Conservation (phyloP, 1,284 basidiomycete species). For the Leccinum solheimii region DNA sequence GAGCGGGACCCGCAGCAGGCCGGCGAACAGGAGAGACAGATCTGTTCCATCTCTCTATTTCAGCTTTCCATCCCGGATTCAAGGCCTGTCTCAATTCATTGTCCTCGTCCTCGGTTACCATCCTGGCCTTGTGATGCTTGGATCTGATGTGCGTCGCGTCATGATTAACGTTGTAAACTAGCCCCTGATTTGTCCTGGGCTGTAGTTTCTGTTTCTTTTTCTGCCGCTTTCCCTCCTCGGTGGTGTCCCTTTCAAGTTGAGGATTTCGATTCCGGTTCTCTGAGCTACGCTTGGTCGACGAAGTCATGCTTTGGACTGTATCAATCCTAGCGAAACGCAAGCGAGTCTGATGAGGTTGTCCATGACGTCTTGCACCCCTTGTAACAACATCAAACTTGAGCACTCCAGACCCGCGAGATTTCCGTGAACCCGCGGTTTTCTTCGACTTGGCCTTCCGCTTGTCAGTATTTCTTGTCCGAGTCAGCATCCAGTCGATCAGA, state of each 20-base stretch:
- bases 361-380: slow-evolving; percentile 35
- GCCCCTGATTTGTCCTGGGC: slow-evolving; percentile 10
- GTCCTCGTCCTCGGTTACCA: slow-evolving; percentile 42
- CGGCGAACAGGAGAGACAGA: slow-evolving; percentile 20
- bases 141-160: slow-evolving; percentile 31
- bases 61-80: slow-evolving; percentile 40
- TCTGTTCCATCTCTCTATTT: slow-evolving; percentile 36
- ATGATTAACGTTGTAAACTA: slow-evolving; percentile 28
- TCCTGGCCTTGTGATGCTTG: slow-evolving; percentile 20
- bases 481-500: slow-evolving; percentile 61
- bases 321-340: slow-evolving; percentile 33
- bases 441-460: slow-evolving; percentile 16
- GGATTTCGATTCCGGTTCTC: slow-evolving; percentile 5
- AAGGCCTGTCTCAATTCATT: slow-evolving; percentile 45
- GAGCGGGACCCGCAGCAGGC: slow-evolving; percentile 1
- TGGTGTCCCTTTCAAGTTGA: slow-evolving; percentile 2
- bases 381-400: slow-evolving; percentile 39
- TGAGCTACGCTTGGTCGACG: slow-evolving; percentile 8
- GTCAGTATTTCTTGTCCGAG: slow-evolving; percentile 39
- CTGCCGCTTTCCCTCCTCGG: slow-evolving; percentile 9
- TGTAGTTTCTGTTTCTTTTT: slow-evolving; percentile 17
- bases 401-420: slow-evolving; percentile 9
- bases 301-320: slow-evolving; percentile 4
- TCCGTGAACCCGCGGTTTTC: slow-evolving; percentile 5
- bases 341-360: slow-evolving; percentile 40